phyloP scores from a whole-genome alignment of 495 filamentous ascomycete genomes.

The Hypoxylon lenormandii region DNA sequence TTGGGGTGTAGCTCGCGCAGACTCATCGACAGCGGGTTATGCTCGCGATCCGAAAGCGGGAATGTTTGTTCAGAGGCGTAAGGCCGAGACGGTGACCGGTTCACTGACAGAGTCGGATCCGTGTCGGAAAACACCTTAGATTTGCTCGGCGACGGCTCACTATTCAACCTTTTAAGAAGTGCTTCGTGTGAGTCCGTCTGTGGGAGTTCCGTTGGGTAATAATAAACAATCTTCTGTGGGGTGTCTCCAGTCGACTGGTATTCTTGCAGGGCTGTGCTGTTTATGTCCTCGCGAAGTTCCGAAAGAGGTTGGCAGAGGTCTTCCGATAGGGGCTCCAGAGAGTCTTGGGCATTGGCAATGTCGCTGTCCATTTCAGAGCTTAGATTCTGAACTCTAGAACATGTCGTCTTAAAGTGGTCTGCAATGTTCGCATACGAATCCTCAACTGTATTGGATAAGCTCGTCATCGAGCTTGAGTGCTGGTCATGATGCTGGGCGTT shows the following conservation, averaged over 20 bases:
- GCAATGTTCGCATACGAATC: slow-evolving; percentile 77
- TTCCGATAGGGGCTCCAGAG: slow-evolving; percentile 68
- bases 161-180: slow-evolving; percentile 70
- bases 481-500: slow-evolving; percentile 79
- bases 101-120: slow-evolving; percentile 38
- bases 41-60: slow-evolving; percentile 29
- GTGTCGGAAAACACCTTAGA: slow-evolving; percentile 55
- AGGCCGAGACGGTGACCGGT: slow-evolving; percentile 46
- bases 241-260: slow-evolving; percentile 88
- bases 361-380: slow-evolving; percentile 71
- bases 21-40: slow-evolving; percentile 47
- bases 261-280: slow-evolving; percentile 72
- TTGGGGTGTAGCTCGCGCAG: slow-evolving; percentile 63
- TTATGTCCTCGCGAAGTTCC: slow-evolving; percentile 73
- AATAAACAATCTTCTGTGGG: slow-evolving; percentile 79
- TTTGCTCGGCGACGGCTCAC: slow-evolving; percentile 52
- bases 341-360: slow-evolving; percentile 64
- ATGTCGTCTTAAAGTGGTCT: slow-evolving; percentile 71
- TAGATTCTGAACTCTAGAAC: slow-evolving; percentile 70
- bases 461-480: slow-evolving; percentile 70
- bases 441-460: slow-evolving; percentile 72
- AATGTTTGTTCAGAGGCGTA: slow-evolving; percentile 32
- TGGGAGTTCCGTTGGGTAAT: slow-evolving; percentile 79
- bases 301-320: slow-evolving; percentile 75
- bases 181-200: slow-evolving; percentile 77